Evolutionary conservation across 495 filamentous ascomycete genomes (phyloP).

Genomic region (Penicillium argentinense): DNA sequence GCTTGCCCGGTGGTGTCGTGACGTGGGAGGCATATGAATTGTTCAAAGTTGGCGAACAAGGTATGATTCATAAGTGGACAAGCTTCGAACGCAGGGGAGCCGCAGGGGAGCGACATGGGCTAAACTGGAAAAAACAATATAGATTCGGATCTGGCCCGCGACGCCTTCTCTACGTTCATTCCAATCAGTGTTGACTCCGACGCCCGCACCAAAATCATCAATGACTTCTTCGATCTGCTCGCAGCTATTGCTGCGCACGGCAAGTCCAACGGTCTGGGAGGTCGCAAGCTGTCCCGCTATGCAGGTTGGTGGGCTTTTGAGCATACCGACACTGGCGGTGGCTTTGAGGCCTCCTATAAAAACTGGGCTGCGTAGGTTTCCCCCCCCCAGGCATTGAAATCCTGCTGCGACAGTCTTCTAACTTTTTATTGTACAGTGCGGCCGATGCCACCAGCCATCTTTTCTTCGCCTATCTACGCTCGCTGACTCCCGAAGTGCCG

Average conservation of each 20-base stretch:
- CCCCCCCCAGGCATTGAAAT: neutral
- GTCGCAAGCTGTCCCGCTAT: constrained; percentile 89
- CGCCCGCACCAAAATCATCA: constrained; percentile 82
- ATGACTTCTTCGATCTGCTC: constrained; percentile 94
- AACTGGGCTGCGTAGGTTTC: constrained; percentile 65
- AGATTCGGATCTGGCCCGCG: constrained; percentile 91
- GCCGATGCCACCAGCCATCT: constrained; percentile 95
- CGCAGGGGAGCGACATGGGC: neutral
- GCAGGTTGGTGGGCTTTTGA: constrained; percentile 99
- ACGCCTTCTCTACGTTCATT: constrained; percentile 95
- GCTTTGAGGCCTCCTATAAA: constrained; percentile 95
- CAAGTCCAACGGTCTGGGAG: constrained; percentile 90
- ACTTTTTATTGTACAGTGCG: constrained; percentile 54
- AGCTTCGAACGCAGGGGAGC: too few species aligned
- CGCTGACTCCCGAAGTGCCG: constrained; percentile 74
- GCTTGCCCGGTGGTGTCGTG: constrained; percentile 87
- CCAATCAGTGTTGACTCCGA: constrained; percentile 91
- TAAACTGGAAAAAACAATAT: constrained; percentile 8
- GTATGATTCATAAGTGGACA: constrained; percentile 47
- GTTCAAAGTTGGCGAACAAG: constrained; percentile 91
- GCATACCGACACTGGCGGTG: constrained; percentile 74
- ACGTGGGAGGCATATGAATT: constrained; percentile 97
- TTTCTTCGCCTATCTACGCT: constrained; percentile 96
- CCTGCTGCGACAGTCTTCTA: too few species aligned
- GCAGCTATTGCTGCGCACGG: constrained; percentile 79